Evolutionary conservation across 148 eudicot genomes (phyloP), one percentile per base, ranked within the genome.

Genomic region (Silene conica): DNA sequence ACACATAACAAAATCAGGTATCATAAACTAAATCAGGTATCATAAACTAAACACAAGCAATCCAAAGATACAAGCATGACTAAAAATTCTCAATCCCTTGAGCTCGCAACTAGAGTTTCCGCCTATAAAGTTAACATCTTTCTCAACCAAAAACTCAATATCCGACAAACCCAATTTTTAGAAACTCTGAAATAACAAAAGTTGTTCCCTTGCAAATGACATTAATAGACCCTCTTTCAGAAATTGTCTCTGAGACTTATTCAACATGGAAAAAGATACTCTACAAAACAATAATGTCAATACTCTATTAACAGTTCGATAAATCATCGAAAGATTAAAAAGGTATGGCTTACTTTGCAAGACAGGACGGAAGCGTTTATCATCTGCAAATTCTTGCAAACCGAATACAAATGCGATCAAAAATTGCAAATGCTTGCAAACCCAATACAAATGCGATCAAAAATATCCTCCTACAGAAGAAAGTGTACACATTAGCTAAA

Each of bases 321-420:
- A 64, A 15, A 61, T 16, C 3, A 45, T 14, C 5, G 13, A 63
- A 26, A 28, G 12, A 63, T 19, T n/a, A 21, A 62, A 23, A 3
- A 68, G 67, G n/a, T 54, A 63, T 26, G 69, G 69, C 78, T 74
- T 74, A 79, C 82, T 74, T 70, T 73, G 73, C 50, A 60, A 16
- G 78, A 31, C 4, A 74, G 69, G 38, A 23, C 26, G 21, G 74
- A 74, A 15, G 78, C 56, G 64, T 74, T 79, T 69, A 79, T 74
- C 81, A 79, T 79, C 74, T 70, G 64, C 6, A 48, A 63, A n/a
- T n/a, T n/a, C n/a, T n/a, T n/a, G n/a, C n/a, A n/a, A n/a, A n/a
- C n/a, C n/a, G n/a, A n/a, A n/a, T n/a, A n/a, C n/a, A n/a, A n/a
- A n/a, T n/a, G n/a, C n/a, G n/a, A n/a, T n/a, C n/a, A n/a, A n/a